A percentile compares a stretch with the other conserved stretches of the same genome.
Evolutionary conservation across 805 yeast species (phyloP).

Genomic region (Suhomyces canberraensis): DNA sequence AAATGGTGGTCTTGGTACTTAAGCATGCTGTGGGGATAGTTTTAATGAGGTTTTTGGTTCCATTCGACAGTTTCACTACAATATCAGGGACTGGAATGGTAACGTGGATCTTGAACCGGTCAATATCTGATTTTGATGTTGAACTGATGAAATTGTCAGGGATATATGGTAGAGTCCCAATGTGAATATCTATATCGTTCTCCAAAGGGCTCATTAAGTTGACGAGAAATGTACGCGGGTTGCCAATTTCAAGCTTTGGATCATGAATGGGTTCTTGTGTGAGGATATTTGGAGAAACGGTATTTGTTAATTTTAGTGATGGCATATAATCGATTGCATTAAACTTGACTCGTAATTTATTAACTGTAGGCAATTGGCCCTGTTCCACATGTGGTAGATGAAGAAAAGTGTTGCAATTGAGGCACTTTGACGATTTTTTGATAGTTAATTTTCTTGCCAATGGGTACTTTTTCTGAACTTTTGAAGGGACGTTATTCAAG

Average conservation of each 20-base stretch:
- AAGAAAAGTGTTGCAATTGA: constrained; percentile 25
- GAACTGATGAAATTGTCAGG: constrained; percentile 13
- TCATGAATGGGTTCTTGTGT: constrained; percentile 5
- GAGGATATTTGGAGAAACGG: constrained; percentile 6
- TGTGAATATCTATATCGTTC: constrained; percentile 15
- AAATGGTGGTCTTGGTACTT: constrained; percentile 24
- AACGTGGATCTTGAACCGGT: constrained; percentile 7
- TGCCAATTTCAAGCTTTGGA: constrained; percentile 9
- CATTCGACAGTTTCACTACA: constrained; percentile 16
- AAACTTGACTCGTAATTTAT: constrained; percentile 27
- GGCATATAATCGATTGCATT: constrained; percentile 37
- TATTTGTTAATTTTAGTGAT: constrained; percentile 18
- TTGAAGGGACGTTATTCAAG: not conserved
- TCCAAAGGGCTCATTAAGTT: constrained; percentile 32
- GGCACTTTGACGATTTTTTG: constrained; percentile 26
- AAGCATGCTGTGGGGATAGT: constrained; percentile 34
- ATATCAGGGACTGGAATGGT: constrained; percentile 27
- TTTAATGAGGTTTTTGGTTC: constrained; percentile 23
- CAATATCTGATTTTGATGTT: not conserved
- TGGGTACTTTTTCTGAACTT: constrained; percentile 16
- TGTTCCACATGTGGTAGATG: constrained; percentile 25
- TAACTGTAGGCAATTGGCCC: constrained; percentile 17
- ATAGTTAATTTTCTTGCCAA: constrained; percentile 22
- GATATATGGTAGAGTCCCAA: constrained; percentile 22
- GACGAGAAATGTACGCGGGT: constrained; percentile 19